phyloP scores from a whole-genome alignment of 768 basidiomycete genomes.

The Aureoboletus auriporus region DNA sequence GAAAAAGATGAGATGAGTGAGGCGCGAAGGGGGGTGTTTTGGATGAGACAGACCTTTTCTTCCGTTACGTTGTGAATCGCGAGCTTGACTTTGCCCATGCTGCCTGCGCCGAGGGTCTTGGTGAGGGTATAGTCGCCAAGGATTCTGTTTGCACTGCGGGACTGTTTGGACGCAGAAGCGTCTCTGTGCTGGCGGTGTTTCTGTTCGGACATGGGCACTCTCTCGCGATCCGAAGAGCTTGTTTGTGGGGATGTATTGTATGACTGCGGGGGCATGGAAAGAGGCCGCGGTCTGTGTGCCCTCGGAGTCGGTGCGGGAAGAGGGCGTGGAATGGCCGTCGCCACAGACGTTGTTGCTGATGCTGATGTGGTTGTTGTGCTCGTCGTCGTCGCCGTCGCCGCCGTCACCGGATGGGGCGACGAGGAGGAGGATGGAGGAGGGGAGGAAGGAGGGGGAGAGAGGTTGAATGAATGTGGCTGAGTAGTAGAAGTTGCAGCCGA shows the following conservation, averaged over 20 bases:
- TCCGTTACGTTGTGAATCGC: slow-evolving; percentile 84
- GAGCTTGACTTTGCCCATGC: slow-evolving; percentile 99
- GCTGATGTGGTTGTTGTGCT: slow-evolving; percentile 1
- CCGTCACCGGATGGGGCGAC: not conserved
- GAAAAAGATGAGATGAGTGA: slow-evolving; percentile 10
- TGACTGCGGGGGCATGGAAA: slow-evolving; percentile 73
- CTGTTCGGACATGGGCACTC: slow-evolving; percentile 25
- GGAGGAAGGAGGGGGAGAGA: slow-evolving; percentile 13
- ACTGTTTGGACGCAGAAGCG: slow-evolving; percentile 32
- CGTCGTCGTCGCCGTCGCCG: slow-evolving; percentile 11
- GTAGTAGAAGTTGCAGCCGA: slow-evolving; percentile 11
- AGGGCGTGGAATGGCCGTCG: slow-evolving; percentile 32
- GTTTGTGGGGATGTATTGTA: slow-evolving; percentile 32
- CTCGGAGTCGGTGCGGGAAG: slow-evolving; percentile 23
- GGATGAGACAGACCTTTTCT: slow-evolving; percentile 70
- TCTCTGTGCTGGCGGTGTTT: slow-evolving; percentile 29
- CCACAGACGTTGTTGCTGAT: slow-evolving; percentile 16
- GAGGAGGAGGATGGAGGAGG: not conserved
- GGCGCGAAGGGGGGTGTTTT: not conserved
- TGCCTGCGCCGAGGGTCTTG: slow-evolving; percentile 95
- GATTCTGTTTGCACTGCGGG: slow-evolving; percentile 43
- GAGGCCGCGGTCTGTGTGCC: slow-evolving; percentile 48
- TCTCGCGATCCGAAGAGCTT: slow-evolving; percentile 31
- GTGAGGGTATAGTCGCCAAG: slow-evolving; percentile 94
- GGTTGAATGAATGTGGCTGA: slow-evolving; percentile 22